phyloP scores from a whole-genome alignment of 1,139 yeast species.

The Geotrichum klebahnii region DNA sequence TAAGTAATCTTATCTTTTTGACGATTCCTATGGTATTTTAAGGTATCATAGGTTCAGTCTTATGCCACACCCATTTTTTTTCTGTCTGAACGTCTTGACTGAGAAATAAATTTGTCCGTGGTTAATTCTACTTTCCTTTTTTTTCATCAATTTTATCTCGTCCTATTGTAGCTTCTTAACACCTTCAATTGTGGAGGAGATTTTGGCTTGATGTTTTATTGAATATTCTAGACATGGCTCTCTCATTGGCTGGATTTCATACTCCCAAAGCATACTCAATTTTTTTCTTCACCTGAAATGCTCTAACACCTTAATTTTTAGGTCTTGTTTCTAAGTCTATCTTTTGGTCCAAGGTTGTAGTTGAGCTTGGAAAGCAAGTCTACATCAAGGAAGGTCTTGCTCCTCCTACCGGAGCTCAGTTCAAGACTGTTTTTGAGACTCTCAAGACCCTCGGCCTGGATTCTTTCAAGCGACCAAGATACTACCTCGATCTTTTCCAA shows the following conservation, averaged over 20 bases:
- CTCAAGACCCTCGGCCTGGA: slow-evolving; percentile 49
- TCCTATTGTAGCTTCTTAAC: too few relatives aligned
- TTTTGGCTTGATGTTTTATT: too few relatives aligned
- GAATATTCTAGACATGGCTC: too few relatives aligned
- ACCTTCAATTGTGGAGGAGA: too few relatives aligned
- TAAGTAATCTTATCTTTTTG: slow-evolving; percentile 22
- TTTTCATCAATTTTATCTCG: too few relatives aligned
- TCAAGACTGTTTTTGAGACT: slow-evolving; percentile 69
- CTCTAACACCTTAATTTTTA: neutral
- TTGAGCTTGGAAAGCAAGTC: slow-evolving; percentile 83
- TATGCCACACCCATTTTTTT: too few relatives aligned
- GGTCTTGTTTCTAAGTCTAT: slow-evolving; percentile 33
- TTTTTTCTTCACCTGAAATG: neutral
- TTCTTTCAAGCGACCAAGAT: slow-evolving; percentile 44
- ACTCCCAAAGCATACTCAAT: neutral
- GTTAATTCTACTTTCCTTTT: too few relatives aligned
- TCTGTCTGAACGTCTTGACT: too few relatives aligned
- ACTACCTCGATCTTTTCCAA: slow-evolving; percentile 38
- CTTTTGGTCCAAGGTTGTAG: slow-evolving; percentile 88
- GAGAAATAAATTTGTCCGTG: too few relatives aligned
- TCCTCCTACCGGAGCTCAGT: slow-evolving; percentile 78
- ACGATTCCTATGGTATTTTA: too few relatives aligned
- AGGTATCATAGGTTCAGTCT: too few relatives aligned
- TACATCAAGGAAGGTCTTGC: slow-evolving; percentile 89
- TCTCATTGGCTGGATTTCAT: neutral